Base-by-base conservation (phyloP, 352 stramenopile genomes). In the Pythium aphanidermatum region DNA sequence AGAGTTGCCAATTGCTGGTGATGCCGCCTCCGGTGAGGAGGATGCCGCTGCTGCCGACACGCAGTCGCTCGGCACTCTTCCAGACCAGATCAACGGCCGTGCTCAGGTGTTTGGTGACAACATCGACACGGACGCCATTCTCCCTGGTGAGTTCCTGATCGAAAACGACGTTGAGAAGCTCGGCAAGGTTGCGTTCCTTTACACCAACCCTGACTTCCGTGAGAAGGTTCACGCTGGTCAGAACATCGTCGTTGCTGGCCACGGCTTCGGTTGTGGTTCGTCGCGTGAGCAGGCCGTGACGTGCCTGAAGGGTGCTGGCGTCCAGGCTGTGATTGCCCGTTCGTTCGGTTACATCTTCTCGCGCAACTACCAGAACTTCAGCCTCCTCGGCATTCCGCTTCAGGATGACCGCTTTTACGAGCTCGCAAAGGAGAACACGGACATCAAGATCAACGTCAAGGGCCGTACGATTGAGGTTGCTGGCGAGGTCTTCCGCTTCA, bases 321-420 rank as follows among this genome's bases (percentile, higher is more conserved):
- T 93, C 17, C 59, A 92, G 49, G 82, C 77, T 35, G 55, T 93
- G 55, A 91, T 93, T 34, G 80, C 79, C 44, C 71, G 75, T 34
- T 93, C 82, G 50, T 93, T 92, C 32, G 77, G 74, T 17, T 91
- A 93, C 70, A 93, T 92, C 35, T 93, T 90, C 47, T 86, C 74
- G 30, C 82, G 82, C 37, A 93, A 93, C 63, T 86, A 90, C 55
- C 81, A 89, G 64, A 93, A 91, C 51, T 90, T 90, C 48, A 85
- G 71, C 37, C 60, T 93, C 17, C 57, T 93, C 30, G 81, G 81
- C 42, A 93, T 93, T 43, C 72, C 82, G 52, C 59, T 93, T 0
- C 61, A 76, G 28, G 72, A 93, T 56, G 78, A 91, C 47, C 64
- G 57, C 20, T 93, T 93, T 55, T 89, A 93, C 58, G 73, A 86